Evolutionary conservation across 768 basidiomycete genomes (phyloP).

Genomic region (Rhodotorula diobovata): DNA sequence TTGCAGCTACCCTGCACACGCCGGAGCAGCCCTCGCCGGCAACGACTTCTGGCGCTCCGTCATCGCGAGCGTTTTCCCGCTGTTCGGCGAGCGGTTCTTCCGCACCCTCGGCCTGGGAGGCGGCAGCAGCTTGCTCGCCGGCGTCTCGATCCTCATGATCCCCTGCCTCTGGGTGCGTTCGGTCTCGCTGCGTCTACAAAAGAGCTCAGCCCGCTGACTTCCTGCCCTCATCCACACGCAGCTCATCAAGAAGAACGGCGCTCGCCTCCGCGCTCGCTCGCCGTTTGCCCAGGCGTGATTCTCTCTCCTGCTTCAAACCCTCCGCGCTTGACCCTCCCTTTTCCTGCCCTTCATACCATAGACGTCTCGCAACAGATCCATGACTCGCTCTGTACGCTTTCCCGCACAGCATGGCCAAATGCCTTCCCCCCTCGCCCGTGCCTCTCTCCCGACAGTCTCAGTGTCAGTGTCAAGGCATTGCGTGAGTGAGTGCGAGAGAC

Average conservation of each 20-base stretch:
- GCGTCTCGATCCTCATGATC: conserved; percentile 45
- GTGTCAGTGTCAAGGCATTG: too few relatives aligned
- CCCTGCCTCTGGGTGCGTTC: conserved; percentile 44
- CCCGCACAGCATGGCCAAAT: too few relatives aligned
- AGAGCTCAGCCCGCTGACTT: not conserved
- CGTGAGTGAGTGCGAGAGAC: too few relatives aligned
- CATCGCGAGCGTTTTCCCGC: conserved; percentile 40
- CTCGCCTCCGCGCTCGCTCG: conserved; percentile 15
- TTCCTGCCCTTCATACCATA: too few relatives aligned
- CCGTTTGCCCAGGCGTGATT: not conserved
- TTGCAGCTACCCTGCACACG: conserved; percentile 44
- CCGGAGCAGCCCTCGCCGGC: conserved; percentile 46
- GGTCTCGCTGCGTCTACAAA: too few relatives aligned
- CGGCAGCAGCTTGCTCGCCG: conserved; percentile 45
- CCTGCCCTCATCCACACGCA: not conserved
- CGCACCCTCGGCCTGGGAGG: conserved; percentile 46
- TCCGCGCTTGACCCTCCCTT: not conserved
- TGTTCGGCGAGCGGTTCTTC: conserved; percentile 45
- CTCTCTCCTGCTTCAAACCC: not conserved
- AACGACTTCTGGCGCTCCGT: conserved; percentile 47
- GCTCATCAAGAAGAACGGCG: conserved; percentile 20
- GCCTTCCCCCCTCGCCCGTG: too few relatives aligned
- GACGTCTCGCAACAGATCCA: not conserved
- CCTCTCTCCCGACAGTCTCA: too few relatives aligned
- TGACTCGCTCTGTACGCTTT: too few relatives aligned